A percentile compares a stretch with the other conserved stretches of the same genome.
These are phyloP conservation scores for Glycine latifolia DNA, from an alignment of 306 rosid genomes.

Conservation along the genomic window DNA sequence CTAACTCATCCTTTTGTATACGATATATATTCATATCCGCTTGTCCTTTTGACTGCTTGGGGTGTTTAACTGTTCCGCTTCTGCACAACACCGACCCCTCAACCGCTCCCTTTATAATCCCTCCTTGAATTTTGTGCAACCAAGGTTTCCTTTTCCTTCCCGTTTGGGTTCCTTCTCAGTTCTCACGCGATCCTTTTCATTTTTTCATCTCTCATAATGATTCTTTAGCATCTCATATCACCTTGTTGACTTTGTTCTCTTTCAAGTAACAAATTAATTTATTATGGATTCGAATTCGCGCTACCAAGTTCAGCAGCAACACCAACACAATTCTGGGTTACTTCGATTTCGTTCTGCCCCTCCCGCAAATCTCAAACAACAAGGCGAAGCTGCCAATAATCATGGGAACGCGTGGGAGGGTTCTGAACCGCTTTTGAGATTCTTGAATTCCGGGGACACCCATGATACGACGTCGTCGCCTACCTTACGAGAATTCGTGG, in stretches of 20 bases:
- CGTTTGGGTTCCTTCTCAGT: slow-evolving; percentile 54
- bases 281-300: slow-evolving; percentile 69
- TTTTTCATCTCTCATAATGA: slow-evolving; percentile 28
- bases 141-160: slow-evolving; percentile 5
- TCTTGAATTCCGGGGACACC: slow-evolving; percentile 37
- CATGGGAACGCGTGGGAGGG: slow-evolving; percentile 44
- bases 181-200: not conserved
- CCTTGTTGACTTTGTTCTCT: too few species aligned
- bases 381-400: slow-evolving; percentile 17
- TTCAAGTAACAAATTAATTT: not conserved
- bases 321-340: slow-evolving; percentile 67
- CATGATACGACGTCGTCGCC: slow-evolving; percentile 50
- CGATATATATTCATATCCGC: not conserved
- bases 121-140: slow-evolving; percentile 45
- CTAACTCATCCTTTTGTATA: not conserved
- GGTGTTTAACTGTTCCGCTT: slow-evolving; percentile 20
- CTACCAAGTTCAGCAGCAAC: slow-evolving; percentile 49
- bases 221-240: slow-evolving; percentile 47
- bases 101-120: slow-evolving; percentile 36
- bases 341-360: slow-evolving; percentile 83
- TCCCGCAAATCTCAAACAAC: slow-evolving; percentile 45
- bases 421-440: slow-evolving; percentile 61
- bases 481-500: slow-evolving; percentile 49
- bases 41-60: slow-evolving; percentile 41
- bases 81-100: slow-evolving; percentile 36